Base-by-base conservation (phyloP, 2,329 filamentous ascomycete species). In the Didymella glomerata region DNA sequence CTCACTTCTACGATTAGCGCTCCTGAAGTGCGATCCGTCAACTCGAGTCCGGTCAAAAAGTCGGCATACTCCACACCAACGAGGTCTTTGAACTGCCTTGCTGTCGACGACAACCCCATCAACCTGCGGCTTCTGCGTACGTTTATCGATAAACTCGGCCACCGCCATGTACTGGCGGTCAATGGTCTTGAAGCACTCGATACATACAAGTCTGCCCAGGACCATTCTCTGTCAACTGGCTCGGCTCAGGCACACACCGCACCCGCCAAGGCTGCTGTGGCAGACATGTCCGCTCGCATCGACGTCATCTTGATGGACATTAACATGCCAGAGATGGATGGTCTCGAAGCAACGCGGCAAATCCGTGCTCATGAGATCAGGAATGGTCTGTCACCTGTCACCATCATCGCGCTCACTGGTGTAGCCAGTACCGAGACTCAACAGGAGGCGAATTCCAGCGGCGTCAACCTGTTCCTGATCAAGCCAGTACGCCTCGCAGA, bases 381-480 rank as follows among this genome's bases (percentile, higher is more conserved):
- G 4, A 71, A 78, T 11, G 73, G 70, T 1, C 62, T 81, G 2
- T 64, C 73, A 2, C 78, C 78, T 0, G 79, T 81, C 0, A 81
- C 78, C 0, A 79, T 86, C 27, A 82, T 86, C 45, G 84, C 84
- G 0, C 67, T 86, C 24, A 85, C 84, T 1, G 84, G 83, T 0
- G 71, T 85, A 22, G 84, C 82, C 1, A 83, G 81, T 48, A 76
- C 78, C 0, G 80, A 80, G 50, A 82, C 82, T 0, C 77, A 81
- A 48, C 76, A 80, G 36, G 82, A 85, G 59, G 83, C 84, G 0
- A 80, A 83, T 49, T 81, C 79, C 1, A 83, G 79, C 48, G 84
- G 84, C 0, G 77, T 86, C 7, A 83, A 86, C 59, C 54, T 85
- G 8, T 86, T 85, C 52, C 64, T 86, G 18, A 84, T 84, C 16